Conservation (phyloP, 2,329 filamentous ascomycete genomes). For the Tolypocladium tundrense region DNA sequence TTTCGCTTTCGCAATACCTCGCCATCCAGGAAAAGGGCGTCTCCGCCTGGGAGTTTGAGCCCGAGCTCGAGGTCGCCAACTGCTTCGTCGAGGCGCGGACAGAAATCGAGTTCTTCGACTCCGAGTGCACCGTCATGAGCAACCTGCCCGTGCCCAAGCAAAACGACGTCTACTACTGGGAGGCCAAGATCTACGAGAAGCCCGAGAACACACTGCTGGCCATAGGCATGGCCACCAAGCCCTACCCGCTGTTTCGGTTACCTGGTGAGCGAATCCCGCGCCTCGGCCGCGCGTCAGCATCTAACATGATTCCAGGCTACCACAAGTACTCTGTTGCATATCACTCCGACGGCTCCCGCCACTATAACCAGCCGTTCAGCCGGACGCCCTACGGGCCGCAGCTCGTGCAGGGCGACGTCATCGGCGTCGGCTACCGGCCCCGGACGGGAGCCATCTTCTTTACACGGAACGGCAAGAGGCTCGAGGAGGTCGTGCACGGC, state of each 20-base stretch:
- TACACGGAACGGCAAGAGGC: constrained; percentile 92
- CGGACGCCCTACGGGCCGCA: constrained; percentile 71
- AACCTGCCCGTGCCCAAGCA: constrained; percentile 96
- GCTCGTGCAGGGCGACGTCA: constrained; percentile 87
- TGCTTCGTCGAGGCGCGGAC: constrained; percentile 96
- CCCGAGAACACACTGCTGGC: constrained; percentile 78
- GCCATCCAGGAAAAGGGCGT: constrained; percentile 99
- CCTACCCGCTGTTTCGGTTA: constrained; percentile 87
- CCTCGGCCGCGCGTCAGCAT: background rate
- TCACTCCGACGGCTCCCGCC: constrained; percentile 73
- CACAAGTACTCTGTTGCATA: constrained; percentile 93
- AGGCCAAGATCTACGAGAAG: constrained; percentile 97
- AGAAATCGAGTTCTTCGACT: constrained; percentile 98
- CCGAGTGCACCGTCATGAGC: constrained; percentile 92
- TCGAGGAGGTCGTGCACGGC: constrained; percentile 89
- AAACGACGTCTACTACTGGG: constrained; percentile 99
- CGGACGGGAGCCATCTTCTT: constrained; percentile 95
- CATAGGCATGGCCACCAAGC: constrained; percentile 93
- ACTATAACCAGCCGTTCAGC: constrained; percentile 86
- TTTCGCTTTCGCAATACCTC: constrained; percentile 92
- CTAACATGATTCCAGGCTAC: constrained; percentile 43
- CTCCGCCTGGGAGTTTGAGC: constrained; percentile 99
- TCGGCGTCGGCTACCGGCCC: constrained; percentile 90
- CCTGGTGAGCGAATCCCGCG: constrained; percentile 54
- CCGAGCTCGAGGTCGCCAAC: constrained; percentile 96